Conservation (phyloP, 495 filamentous ascomycete genomes). For the Chaetomium fimeti region DNA sequence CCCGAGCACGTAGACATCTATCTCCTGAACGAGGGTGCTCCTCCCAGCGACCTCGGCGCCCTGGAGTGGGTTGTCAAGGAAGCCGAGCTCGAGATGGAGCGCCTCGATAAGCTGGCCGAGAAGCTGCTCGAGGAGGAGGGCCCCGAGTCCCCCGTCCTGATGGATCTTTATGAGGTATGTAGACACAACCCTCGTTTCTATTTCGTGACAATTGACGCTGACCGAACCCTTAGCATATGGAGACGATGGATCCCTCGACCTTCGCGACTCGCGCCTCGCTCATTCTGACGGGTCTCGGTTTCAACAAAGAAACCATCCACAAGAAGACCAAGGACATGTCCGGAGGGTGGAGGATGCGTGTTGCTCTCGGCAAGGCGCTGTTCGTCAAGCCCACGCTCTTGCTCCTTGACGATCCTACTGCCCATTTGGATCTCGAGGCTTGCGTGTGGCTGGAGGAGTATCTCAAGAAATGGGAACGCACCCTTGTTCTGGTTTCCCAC, state of each 20-base stretch:
- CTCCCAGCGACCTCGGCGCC: conserved; percentile 80
- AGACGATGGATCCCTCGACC: conserved; percentile 99
- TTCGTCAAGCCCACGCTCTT: conserved; percentile 97
- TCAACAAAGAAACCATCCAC: conserved; percentile 94
- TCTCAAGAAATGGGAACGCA: conserved; percentile 98
- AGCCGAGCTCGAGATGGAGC: conserved; percentile 88
- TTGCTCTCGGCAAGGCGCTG: conserved; percentile 93
- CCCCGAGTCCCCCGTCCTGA: conserved; percentile 84
- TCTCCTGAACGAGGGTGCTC: conserved; percentile 96
- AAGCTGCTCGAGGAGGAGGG: conserved; percentile 87
- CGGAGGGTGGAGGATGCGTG: conserved; percentile 99
- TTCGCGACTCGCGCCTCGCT: conserved; percentile 94
- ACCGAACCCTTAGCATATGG: conserved; percentile 72
- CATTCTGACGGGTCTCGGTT: conserved; percentile 97
- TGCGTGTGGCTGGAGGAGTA: conserved; percentile 99
- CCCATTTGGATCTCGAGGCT: conserved; percentile 98
- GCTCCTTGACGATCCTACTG: conserved; percentile 96
- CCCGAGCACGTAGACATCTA: conserved; percentile 98
- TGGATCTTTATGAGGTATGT: conserved; percentile 93
- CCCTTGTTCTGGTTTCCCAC: conserved; percentile 96
- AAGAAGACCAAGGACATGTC: conserved; percentile 99
- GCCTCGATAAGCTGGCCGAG: conserved; percentile 84
- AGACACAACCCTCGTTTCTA: neutral
- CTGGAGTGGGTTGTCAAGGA: conserved; percentile 96
- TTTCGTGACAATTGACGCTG: conserved; percentile 17